phyloP scores from a whole-genome alignment of 306 rosid species.

The Fagus crenata region DNA sequence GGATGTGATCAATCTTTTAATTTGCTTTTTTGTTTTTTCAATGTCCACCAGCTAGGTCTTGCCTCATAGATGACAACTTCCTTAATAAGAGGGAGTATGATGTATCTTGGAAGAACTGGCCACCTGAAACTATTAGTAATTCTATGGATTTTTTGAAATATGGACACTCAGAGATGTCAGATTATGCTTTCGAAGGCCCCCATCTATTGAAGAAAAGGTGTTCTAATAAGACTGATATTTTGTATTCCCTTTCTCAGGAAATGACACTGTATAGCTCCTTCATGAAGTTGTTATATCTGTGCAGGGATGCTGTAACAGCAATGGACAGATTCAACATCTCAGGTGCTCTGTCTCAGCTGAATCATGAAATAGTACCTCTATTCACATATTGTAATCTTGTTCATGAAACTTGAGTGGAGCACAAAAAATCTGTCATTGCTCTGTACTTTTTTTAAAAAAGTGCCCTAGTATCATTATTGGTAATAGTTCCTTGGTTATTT shows the following conservation, averaged over 20 bases:
- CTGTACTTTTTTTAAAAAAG: constrained; percentile 2
- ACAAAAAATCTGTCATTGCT: not conserved
- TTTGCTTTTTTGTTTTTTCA: constrained; percentile 1
- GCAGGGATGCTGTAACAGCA: constrained; percentile 52
- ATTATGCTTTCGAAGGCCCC: constrained; percentile 47
- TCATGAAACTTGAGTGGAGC: constrained; percentile 17
- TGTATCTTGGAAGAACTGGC: constrained; percentile 46
- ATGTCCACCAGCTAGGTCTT: constrained; percentile 43
- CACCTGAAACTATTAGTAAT: constrained; percentile 38
- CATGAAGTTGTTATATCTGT: constrained; percentile 31
- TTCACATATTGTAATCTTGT: constrained; percentile 9
- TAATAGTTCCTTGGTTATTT: not conserved
- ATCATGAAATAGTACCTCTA: constrained; percentile 12
- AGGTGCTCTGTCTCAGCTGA: constrained; percentile 47
- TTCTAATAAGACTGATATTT: constrained; percentile 15
- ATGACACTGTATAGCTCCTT: constrained; percentile 20
- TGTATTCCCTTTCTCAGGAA: constrained; percentile 12
- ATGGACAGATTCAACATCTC: constrained; percentile 48
- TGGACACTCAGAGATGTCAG: constrained; percentile 33
- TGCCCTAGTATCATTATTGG: not conserved
- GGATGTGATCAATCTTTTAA: constrained; percentile 5
- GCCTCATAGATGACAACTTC: constrained; percentile 45
- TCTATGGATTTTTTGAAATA: constrained; percentile 41
- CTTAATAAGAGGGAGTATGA: constrained; percentile 48
- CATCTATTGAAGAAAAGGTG: constrained; percentile 48